Evolutionary conservation across 306 rosid species (phyloP).

Genomic region (Cicer yamashitae): DNA sequence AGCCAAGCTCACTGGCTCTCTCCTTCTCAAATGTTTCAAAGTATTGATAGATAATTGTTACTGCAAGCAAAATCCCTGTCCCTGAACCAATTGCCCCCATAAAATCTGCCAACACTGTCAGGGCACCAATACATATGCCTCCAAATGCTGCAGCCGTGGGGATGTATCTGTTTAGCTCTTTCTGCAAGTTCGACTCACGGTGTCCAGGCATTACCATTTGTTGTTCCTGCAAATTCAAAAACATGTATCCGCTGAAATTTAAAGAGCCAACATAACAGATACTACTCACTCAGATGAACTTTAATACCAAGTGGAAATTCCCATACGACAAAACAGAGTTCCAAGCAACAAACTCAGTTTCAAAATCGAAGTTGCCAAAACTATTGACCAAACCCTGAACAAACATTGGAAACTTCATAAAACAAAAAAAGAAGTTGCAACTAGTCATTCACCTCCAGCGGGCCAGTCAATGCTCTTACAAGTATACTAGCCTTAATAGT

Average conservation of each 20-base stretch:
- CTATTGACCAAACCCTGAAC: constrained; percentile 8
- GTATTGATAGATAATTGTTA: constrained; percentile 91
- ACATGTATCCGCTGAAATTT: background rate
- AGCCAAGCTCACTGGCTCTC: constrained; percentile 88
- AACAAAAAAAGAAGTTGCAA: background rate
- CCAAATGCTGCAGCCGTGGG: constrained; percentile 96
- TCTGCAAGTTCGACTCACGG: constrained; percentile 88
- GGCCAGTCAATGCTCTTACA: background rate
- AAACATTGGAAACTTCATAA: background rate
- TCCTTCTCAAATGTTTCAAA: constrained; percentile 92
- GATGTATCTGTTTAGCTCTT: constrained; percentile 83
- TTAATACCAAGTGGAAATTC: background rate
- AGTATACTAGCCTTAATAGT: constrained; percentile 3
- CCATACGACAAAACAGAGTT: background rate
- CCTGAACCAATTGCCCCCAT: constrained; percentile 98
- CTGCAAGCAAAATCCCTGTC: constrained; percentile 88
- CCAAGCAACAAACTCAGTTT: background rate
- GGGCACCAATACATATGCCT: constrained; percentile 90
- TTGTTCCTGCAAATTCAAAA: constrained; percentile 75
- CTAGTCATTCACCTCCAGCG: background rate
- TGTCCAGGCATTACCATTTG: constrained; percentile 99
- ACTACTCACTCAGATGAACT: background rate
- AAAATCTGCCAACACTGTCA: constrained; percentile 91
- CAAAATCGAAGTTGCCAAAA: constrained; percentile 24
- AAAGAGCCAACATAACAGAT: background rate